These are phyloP conservation scores for Cryptomeria japonica DNA, from an alignment of 75 land plant genomes.

Conservation along the genomic window DNA sequence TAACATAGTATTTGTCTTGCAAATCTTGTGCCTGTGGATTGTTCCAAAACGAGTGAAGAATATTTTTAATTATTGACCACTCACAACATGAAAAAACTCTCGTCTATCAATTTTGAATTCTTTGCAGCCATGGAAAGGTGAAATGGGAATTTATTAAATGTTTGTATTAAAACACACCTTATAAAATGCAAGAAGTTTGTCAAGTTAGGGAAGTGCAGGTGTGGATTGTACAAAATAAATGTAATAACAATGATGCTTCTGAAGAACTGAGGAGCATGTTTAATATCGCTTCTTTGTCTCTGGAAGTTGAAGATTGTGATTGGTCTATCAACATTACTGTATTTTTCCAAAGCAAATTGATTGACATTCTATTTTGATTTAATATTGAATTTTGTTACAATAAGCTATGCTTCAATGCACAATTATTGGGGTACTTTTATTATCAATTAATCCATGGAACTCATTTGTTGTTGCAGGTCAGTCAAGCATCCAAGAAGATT, in stretches of 20 bases:
- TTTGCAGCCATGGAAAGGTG: background rate
- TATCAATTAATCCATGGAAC: background rate
- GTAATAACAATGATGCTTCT: background rate
- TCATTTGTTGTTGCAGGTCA: slow-evolving; percentile 58
- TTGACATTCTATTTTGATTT: background rate
- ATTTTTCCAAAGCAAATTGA: background rate
- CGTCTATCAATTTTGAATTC: background rate
- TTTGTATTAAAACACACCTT: background rate
- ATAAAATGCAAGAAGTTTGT: background rate
- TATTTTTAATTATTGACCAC: background rate
- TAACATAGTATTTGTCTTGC: no score
- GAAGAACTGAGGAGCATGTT: background rate
- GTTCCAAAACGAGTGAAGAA: background rate
- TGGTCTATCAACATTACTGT: background rate
- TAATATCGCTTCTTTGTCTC: background rate
- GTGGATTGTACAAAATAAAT: background rate
- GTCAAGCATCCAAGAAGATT: slow-evolving; percentile 62
- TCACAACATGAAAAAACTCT: background rate
- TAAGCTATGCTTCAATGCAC: background rate
- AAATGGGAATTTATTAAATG: background rate
- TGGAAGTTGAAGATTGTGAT: background rate
- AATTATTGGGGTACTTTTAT: background rate
- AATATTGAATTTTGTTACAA: background rate
- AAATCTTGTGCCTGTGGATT: no score
- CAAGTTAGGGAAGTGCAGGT: background rate